Percentiles rank a stretch among this genome's conserved stretches.
Evolutionary conservation across 805 yeast species (phyloP).

Genomic region (Pichia gijzeniarum): DNA sequence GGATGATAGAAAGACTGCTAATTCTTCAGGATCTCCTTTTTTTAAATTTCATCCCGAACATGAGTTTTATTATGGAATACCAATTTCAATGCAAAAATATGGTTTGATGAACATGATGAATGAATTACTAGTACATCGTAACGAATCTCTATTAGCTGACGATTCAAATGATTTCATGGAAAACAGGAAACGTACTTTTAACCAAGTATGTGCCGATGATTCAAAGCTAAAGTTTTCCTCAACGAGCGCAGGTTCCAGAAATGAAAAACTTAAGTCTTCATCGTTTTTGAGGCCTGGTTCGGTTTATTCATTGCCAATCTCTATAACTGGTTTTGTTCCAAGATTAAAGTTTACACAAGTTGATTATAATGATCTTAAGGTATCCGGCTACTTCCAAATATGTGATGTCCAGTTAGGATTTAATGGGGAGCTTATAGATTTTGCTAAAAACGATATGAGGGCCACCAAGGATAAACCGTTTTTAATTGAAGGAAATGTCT

Average conservation of each 20-base stretch:
- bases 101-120: slow-evolving; percentile 26
- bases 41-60: slow-evolving; percentile 25
- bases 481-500: slow-evolving; percentile 27
- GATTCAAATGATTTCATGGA: background rate
- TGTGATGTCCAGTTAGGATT: slow-evolving; percentile 20
- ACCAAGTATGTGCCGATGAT: slow-evolving; percentile 12
- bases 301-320: slow-evolving; percentile 12
- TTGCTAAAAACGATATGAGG: slow-evolving; percentile 26
- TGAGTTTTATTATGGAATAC: slow-evolving; percentile 14
- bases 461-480: slow-evolving; percentile 16
- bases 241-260: background rate
- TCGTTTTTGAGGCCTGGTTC: slow-evolving; percentile 26
- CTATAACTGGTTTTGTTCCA: slow-evolving; percentile 12
- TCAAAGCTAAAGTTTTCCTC: background rate
- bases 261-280: slow-evolving; percentile 9
- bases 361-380: slow-evolving; percentile 10
- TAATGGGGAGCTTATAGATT: slow-evolving; percentile 27
- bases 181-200: slow-evolving; percentile 14
- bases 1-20: background rate
- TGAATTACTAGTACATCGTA: slow-evolving; percentile 20
- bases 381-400: slow-evolving; percentile 21
- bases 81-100: slow-evolving; percentile 17
- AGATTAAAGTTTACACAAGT: slow-evolving; percentile 21
- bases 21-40: slow-evolving; percentile 17
- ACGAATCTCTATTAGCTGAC: background rate